A percentile compares a stretch with the other conserved stretches of the same genome.
Conservation (phyloP, 2,329 filamentous ascomycete genomes). For the Ceratocystis papillata region DNA sequence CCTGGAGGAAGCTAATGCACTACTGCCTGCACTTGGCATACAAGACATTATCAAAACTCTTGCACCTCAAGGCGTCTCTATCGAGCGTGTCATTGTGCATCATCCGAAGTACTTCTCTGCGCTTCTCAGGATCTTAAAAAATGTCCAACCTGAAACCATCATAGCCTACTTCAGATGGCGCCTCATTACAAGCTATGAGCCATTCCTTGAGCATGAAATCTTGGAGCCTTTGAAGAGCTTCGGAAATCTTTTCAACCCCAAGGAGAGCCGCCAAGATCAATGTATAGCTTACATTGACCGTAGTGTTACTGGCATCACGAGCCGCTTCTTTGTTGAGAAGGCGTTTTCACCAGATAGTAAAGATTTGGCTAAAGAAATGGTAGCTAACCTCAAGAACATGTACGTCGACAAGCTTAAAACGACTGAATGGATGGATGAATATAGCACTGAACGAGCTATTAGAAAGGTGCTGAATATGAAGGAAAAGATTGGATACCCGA, state of each 20-base stretch:
- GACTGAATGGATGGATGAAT: slow-evolving; percentile 54
- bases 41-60: slow-evolving; percentile 42
- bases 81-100: slow-evolving; percentile 46
- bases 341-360: slow-evolving; percentile 58
- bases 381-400: slow-evolving; percentile 57
- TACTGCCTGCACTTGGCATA: slow-evolving; percentile 48
- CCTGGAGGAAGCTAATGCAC: slow-evolving; percentile 42
- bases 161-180: slow-evolving; percentile 56
- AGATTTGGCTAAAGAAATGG: slow-evolving; percentile 56
- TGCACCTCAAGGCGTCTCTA: slow-evolving; percentile 28
- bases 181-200: slow-evolving; percentile 43
- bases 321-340: slow-evolving; percentile 59
- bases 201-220: slow-evolving; percentile 48
- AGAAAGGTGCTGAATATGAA: slow-evolving; percentile 56
- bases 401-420: slow-evolving; percentile 50
- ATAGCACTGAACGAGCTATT: slow-evolving; percentile 48
- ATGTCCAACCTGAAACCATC: slow-evolving; percentile 45
- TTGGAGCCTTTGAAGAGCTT: slow-evolving; percentile 52
- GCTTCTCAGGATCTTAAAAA: slow-evolving; percentile 44
- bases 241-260: slow-evolving; percentile 42
- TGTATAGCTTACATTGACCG: slow-evolving; percentile 49
- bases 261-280: slow-evolving; percentile 41
- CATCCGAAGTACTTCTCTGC: slow-evolving; percentile 51
- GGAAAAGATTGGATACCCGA: slow-evolving; percentile 61
- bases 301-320: slow-evolving; percentile 56